A percentile compares a stretch with the other conserved stretches of the same genome.
Conservation (phyloP, 129 eudicot species). For the Helianthus tuberosus region DNA sequence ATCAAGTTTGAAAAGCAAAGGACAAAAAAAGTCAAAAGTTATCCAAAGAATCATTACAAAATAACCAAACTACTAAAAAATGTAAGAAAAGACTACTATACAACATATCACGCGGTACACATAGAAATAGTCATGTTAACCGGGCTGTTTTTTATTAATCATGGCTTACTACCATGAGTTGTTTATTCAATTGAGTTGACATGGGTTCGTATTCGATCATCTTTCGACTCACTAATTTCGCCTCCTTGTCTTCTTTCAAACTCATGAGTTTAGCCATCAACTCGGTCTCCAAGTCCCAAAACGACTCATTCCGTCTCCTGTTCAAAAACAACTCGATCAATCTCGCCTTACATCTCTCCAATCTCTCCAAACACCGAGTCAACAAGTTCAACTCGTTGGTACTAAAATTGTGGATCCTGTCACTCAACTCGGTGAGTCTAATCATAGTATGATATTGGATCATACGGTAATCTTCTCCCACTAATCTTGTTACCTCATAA, state of each 20-base stretch:
- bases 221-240: constrained; percentile 19
- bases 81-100: neutral
- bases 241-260: constrained; percentile 28
- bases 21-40: no score
- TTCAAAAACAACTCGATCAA: constrained; percentile 52
- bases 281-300: constrained; percentile 58
- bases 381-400: constrained; percentile 42
- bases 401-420: constrained; percentile 29
- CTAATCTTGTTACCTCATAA: constrained; percentile 57
- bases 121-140: constrained; percentile 5
- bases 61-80: neutral
- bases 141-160: constrained; percentile 29
- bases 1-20: no score
- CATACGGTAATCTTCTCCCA: constrained; percentile 63
- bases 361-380: constrained; percentile 35
- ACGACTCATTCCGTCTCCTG: constrained; percentile 42
- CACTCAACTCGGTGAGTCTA: constrained; percentile 43
- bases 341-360: constrained; percentile 46
- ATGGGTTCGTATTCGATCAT: constrained; percentile 41
- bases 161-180: constrained; percentile 16
- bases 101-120: constrained; percentile 15
- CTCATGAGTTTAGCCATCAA: constrained; percentile 21
- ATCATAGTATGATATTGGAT: constrained; percentile 40
- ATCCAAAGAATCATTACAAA: no score
- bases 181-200: constrained; percentile 32